These are phyloP conservation scores for Naganishia cerealis DNA, from an alignment of 1,284 basidiomycete genomes.

Conservation along the genomic window DNA sequence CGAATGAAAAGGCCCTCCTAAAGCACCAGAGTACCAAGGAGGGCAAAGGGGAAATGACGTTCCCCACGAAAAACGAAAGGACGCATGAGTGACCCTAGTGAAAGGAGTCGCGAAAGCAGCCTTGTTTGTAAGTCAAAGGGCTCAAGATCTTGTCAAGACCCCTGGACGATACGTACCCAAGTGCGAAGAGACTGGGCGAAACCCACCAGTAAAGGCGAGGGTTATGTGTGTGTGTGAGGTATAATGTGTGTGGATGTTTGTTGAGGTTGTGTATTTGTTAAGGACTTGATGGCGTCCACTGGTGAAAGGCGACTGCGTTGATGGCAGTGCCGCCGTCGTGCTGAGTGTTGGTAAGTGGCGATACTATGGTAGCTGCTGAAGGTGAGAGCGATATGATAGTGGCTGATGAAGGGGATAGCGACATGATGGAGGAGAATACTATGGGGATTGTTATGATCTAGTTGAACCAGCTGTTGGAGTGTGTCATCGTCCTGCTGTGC, in stretches of 20 bases:
- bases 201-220: conserved; percentile 29
- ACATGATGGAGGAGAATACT: no score
- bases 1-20: conserved; percentile 1
- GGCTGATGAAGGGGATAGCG: no score
- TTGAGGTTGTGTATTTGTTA: neutral
- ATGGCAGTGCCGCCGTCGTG: no score
- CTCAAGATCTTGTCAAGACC: conserved; percentile 9
- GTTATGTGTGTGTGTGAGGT: neutral
- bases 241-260: neutral
- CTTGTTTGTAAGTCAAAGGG: conserved; percentile 29
- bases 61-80: conserved; percentile 14
- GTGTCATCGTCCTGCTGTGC: neutral
- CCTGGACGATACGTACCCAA: conserved; percentile 22
- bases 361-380: neutral
- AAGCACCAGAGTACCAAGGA: conserved; percentile 3
- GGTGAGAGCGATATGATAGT: no score
- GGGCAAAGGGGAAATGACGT: conserved; percentile 20
- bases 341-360: neutral
- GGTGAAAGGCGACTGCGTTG: no score
- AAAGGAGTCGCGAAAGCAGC: conserved; percentile 26
- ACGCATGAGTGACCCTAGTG: conserved; percentile 27
- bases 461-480: neutral
- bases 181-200: neutral
- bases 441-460: conserved; percentile 6
- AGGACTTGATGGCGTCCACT: neutral